These are phyloP conservation scores for Nannochloropsis gaditana DNA, from an alignment of 108 stramenopile genomes.

Conservation along the genomic window DNA sequence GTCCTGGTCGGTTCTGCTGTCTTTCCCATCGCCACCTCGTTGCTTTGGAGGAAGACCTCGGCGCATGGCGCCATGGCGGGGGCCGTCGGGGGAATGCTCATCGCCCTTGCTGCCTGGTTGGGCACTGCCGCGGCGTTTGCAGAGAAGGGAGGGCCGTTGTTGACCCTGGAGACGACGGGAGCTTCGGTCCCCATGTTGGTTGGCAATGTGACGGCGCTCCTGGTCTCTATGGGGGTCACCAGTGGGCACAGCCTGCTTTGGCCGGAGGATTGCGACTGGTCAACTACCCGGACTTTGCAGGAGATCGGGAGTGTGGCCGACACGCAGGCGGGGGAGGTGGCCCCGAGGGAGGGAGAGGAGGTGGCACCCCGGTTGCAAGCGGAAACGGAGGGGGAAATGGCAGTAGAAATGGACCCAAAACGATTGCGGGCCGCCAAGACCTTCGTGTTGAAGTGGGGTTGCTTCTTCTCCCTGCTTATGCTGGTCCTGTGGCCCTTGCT, in stretches of 20 bases:
- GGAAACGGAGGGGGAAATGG: constrained; percentile 64
- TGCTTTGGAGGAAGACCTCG: constrained; percentile 71
- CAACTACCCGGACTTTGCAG: neutral
- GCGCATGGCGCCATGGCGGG: constrained; percentile 75
- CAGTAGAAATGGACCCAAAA: constrained; percentile 60
- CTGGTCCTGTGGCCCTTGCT: constrained; percentile 78
- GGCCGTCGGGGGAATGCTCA: constrained; percentile 67
- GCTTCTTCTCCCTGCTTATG: constrained; percentile 66
- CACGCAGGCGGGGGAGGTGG: neutral
- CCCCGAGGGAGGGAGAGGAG: constrained; percentile 56
- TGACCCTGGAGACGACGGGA: constrained; percentile 66
- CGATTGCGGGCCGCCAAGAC: constrained; percentile 59
- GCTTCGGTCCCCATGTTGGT: constrained; percentile 63
- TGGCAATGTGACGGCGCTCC: constrained; percentile 81
- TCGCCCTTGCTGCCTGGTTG: constrained; percentile 71
- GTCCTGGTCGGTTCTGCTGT: constrained; percentile 83
- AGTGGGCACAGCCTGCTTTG: constrained; percentile 64
- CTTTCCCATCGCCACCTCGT: constrained; percentile 54
- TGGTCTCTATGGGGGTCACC: constrained; percentile 65
- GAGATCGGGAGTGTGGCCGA: constrained; percentile 38
- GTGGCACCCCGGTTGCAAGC: constrained; percentile 59
- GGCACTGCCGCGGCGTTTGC: constrained; percentile 59
- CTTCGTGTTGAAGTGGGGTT: constrained; percentile 76
- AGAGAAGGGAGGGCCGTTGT: constrained; percentile 30
- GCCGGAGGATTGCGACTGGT: constrained; percentile 76